phyloP scores from a whole-genome alignment of 768 basidiomycete species.

The Suillus tomentosus region DNA sequence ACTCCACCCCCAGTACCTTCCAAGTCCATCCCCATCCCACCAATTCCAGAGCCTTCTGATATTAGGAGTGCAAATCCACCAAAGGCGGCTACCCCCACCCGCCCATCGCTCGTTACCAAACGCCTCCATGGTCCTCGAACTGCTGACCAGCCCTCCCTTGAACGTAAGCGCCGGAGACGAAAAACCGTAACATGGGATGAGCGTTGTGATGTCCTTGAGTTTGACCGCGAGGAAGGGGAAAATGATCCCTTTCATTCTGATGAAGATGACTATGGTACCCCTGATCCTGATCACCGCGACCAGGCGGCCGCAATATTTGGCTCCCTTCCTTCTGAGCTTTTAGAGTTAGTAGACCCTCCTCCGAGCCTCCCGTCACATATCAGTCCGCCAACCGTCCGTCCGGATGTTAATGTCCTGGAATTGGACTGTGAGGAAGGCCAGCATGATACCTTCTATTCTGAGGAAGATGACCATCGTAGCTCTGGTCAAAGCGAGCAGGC shows the following conservation, averaged over 20 bases:
- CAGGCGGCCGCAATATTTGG: constrained; percentile 17
- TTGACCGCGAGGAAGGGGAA: constrained; percentile 63
- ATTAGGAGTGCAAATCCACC: constrained; percentile 17
- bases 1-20: constrained; percentile 31
- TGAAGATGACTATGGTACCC: constrained; percentile 32
- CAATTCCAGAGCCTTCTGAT: constrained; percentile 43
- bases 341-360: constrained; percentile 63
- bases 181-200: constrained; percentile 84
- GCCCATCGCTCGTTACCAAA: constrained; percentile 69
- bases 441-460: constrained; percentile 47
- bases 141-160: constrained; percentile 38
- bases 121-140: constrained; percentile 77
- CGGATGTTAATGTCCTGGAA: constrained; percentile 72
- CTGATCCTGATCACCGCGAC: constrained; percentile 19
- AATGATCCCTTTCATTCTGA: constrained; percentile 48
- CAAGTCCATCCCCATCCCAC: constrained; percentile 33
- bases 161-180: constrained; percentile 51
- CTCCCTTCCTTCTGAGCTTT: constrained; percentile 50
- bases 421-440: constrained; percentile 67
- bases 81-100: constrained; percentile 39
- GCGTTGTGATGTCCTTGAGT: constrained; percentile 80
- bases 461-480: constrained; percentile 32
- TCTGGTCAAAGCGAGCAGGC: constrained; percentile 12
- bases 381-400: neutral
- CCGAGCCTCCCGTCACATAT: constrained; percentile 61